Evolutionary conservation across 1,284 basidiomycete genomes (phyloP), one percentile per base, ranked within the genome.

Genomic region (Pseudozyma flocculosa): DNA sequence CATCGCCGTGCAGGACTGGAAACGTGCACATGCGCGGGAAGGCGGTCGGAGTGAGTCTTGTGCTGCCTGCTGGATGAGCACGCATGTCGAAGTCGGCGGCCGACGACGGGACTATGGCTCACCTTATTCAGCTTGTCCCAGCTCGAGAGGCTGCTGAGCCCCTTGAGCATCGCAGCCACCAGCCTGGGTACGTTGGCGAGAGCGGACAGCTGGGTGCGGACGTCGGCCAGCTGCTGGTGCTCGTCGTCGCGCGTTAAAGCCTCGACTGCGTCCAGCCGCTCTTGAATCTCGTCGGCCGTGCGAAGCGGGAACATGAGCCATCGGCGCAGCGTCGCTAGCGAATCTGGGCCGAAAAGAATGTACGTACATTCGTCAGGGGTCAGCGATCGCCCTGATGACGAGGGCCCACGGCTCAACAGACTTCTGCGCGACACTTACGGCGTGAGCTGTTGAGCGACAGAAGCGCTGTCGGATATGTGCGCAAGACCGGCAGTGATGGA

Each of bases 231-330:
- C 26, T 55, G 54, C 3, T 50, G 29, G 19, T 40, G n/a, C 13
- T 49, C 21, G 21, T 61, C 63, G 15, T 54, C 51, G 18, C 45
- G 46, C 23, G 54, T 26, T 5, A 66, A 43, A 3, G 55, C 41
- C 45, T 61, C 59, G 18, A 66, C 59, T 3, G 59, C 63, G 18
- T 66, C 49, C 26, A 61, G 63, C 22, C 63, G 45, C 18, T 49
- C 41, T 13, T 24, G 21, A 14, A 66, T 66, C 21, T 48, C 47
- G 37, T 1, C 52, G 48, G 4, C 46, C 40, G 7, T 58, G 46
- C 2, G 58, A 48, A 1, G 26, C 5, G 63, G 63, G 32, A 61
- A 26, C 49, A 66, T 37, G 44, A 66, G 37, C 58, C 63, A 61
- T 26, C 52, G 44, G 42, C 49, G 50, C n/a, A 66, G 45, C 7